Evolutionary conservation across 164 flowering plant genomes (phyloP), one percentile per base, ranked within the genome.

Genomic region (Tinospora cordifolia): DNA sequence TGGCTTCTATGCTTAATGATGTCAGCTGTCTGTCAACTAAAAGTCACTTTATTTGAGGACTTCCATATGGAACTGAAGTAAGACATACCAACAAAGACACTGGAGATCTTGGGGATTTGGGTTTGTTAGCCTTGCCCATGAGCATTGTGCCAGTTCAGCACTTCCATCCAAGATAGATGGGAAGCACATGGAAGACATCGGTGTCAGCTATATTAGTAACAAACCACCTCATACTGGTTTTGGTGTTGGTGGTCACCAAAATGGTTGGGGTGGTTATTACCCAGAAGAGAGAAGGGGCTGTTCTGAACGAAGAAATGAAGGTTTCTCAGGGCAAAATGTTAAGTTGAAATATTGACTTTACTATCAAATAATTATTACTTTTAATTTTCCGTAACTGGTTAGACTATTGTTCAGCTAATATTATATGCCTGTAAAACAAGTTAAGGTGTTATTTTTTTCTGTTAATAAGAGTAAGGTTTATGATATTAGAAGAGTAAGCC

Each of bases 101-200:
- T 90, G 94, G 70, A 84, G 88, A 65, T 88, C 94, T 6, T 81
- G 91, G 76, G 98, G 94, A 11, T 92, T 92, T 83, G 94, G 96
- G 9, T 90, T 92, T 75, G 91, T 92, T 40, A 81, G 47, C 70
- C 88, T 73, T 67, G 8, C 74, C 11, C 59, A 19, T 51, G 80
- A 74, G 21, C 88, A 90, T 34, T 75, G 81, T 75, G 96, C 96
- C 0, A 80, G 51, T 60, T 47, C 76, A 6, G 98, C 96, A 27
- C 22, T 85, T 21, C 57, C 82, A 12, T 76, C 84, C 46, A 90
- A 96, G 90, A 92, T 81, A 94, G 94, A 30, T 81, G 86, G 94
- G 88, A 87, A 14, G 80, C 88, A 34, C 22, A 83, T 66, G 92
- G 90, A 9, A 80, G 91, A 63, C 40, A 86, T 90, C 41, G 87